Evolutionary conservation across 495 filamentous ascomycete species (phyloP), one percentile per base, ranked within the genome.

Genomic region (Penicillium flavigenum): DNA sequence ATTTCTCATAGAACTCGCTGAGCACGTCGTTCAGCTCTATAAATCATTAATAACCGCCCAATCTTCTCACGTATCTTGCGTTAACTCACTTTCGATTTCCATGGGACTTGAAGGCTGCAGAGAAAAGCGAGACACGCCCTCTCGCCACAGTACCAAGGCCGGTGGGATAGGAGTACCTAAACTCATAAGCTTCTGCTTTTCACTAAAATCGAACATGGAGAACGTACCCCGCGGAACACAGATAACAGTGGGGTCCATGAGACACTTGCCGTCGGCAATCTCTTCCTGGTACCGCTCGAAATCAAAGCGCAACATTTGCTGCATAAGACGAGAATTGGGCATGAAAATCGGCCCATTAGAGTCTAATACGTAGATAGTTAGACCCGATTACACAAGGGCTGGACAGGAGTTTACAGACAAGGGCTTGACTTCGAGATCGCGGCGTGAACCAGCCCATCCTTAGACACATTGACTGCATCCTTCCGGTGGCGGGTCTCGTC

Each of bases 321-420:
- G 53, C 53, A 55, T 47, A 6, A 55, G 43, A 20, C 53, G 53
- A n/a, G 53, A 47, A 19, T 55, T 55, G 8, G 53, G 53, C 53
- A 55, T 55, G 16, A 55, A 55, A 0, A 55, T 26, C 10, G 53
- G 53, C n/a, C 53, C 53, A 14, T 55, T 55, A 20, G 53, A 55
- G 32, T 55, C 53, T 55, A n/a, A 17, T 27, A n/a, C 20, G 17
- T 9, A 55, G 32, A 47, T 38, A 39, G 53, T 24, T 22, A 22
- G 36, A 39, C 36, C 5, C 32, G 3, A 14, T 17, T 11, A 5
- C 32, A 20, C 11, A n/a, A 14, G 5, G 19, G 22, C 5, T 27
- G 8, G 19, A 39, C 2, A 19, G 19, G 27, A n/a, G 10, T 24
- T 34, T 26, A 55, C 53, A 9, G 12, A 55, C 53, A 55, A 10